phyloP scores from a whole-genome alignment of 2,329 filamentous ascomycete genomes.

The Phialocephala sp. region DNA sequence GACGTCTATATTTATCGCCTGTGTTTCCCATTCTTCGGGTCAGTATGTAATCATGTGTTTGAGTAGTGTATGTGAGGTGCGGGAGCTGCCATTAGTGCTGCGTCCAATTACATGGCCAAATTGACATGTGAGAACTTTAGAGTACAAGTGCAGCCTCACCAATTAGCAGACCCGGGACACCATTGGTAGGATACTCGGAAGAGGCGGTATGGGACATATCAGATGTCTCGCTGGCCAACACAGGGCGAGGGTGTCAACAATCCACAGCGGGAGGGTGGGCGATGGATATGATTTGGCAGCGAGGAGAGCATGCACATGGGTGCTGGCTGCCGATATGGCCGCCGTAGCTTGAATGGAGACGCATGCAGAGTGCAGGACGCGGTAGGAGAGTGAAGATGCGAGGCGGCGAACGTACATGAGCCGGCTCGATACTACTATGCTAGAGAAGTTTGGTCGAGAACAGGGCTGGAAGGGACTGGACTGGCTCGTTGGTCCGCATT shows the following conservation, averaged over 20 bases:
- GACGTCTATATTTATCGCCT: slow-evolving; percentile 28
- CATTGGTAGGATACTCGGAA: slow-evolving; percentile 5
- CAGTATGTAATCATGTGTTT: slow-evolving; percentile 37
- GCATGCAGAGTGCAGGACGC: slow-evolving; percentile 3
- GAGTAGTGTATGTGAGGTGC: slow-evolving; percentile 31
- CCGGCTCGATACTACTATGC: slow-evolving; percentile 2
- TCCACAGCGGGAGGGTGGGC: neutral
- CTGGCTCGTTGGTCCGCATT: slow-evolving; percentile 15
- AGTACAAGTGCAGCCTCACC: slow-evolving; percentile 11
- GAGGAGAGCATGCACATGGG: neutral
- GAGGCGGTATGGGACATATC: neutral
- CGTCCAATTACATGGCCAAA: slow-evolving; percentile 30
- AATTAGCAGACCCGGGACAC: neutral
- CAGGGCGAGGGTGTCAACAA: neutral
- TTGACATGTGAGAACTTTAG: slow-evolving; percentile 24
- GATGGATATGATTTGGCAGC: slow-evolving; percentile 5
- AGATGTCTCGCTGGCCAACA: neutral
- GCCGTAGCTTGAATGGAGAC: neutral
- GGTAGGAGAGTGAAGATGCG: neutral
- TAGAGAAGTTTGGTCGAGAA: neutral
- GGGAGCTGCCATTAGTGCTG: slow-evolving; percentile 21
- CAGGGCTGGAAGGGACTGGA: slow-evolving; percentile 8
- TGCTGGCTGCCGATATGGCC: slow-evolving; percentile 7
- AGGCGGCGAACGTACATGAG: slow-evolving; percentile 1
- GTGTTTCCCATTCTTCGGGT: slow-evolving; percentile 34